Evolutionary conservation across 768 basidiomycete species (phyloP), one percentile per base, ranked within the genome.

Genomic region (Amanita pseudoporphyria): DNA sequence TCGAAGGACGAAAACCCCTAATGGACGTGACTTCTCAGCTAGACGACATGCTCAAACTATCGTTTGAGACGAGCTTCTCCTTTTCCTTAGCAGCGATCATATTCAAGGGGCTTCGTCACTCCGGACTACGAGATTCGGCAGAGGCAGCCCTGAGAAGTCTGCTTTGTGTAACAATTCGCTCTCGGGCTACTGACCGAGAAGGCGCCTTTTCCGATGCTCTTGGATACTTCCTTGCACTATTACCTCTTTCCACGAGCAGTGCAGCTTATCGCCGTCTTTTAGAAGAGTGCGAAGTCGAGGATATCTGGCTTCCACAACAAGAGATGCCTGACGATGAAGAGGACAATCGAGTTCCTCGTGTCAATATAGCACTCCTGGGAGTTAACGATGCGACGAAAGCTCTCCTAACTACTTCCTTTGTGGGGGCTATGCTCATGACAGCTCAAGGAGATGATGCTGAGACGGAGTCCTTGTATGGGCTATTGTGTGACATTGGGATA

Each of bases 21-120:
- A 80, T 83, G 54, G 83, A 85, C 22, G 72, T 82, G 4, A 77
- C 82, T 0, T 68, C 68, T 31, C 83, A 88, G 58, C 69, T 95
- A 26, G 91, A 94, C 55, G 73, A 78, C 32, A 64, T 84, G 37
- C 68, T 88, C 13, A 78, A 79, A 33, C 66, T 95, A 22, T 87
- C 85, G 0, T 94, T 93, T 66, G 83, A 86, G 19, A 64, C 69
- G 0, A 84, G 72, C 61, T 86, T 91, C 65, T 87, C 87, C 6
- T 89, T 94, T 64, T 82, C 86, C 10, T 65, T 96, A 16, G 82
- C 89, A 1, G 72, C 87, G 0, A 76, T 90, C 55, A 78, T 95
- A 41, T 88, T 92, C 75, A 92, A 93, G 60, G 91, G 90, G 35
- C 67, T 92, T 49, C 79, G 91, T 21, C 81, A 83, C 56, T 72